A percentile compares a stretch with the other conserved stretches of the same genome.
These are phyloP conservation scores for Tuber microsphaerosporum DNA, from an alignment of 495 filamentous ascomycete genomes.

Conservation along the genomic window DNA sequence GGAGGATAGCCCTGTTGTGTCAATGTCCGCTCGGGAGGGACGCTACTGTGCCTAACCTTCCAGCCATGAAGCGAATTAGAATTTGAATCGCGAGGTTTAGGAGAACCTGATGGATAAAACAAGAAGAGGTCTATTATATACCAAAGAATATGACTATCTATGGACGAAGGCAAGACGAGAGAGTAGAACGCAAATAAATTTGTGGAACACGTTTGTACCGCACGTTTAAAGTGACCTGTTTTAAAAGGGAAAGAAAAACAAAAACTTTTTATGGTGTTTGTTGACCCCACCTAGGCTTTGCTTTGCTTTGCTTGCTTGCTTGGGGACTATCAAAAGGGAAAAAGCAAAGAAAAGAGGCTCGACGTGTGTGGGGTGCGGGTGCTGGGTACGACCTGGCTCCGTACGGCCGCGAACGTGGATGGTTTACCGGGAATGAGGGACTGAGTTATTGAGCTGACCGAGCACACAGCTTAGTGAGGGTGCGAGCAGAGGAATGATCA, in stretches of 20 bases:
- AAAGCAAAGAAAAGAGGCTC: slow-evolving; percentile 7
- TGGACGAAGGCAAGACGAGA: slow-evolving; percentile 18
- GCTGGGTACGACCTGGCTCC: slow-evolving; percentile 8
- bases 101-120: slow-evolving; percentile 17
- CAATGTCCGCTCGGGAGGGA: slow-evolving; percentile 13
- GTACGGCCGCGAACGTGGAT: neutral
- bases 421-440: slow-evolving; percentile 34
- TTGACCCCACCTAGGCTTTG: slow-evolving; percentile 22
- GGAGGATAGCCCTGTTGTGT: slow-evolving; percentile 18
- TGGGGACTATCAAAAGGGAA: slow-evolving; percentile 20
- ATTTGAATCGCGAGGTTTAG: slow-evolving; percentile 26
- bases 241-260: slow-evolving; percentile 15
- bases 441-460: slow-evolving; percentile 21
- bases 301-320: slow-evolving; percentile 24
- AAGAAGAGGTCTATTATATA: slow-evolving; percentile 38
- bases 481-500: slow-evolving; percentile 25
- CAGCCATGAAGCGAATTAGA: slow-evolving; percentile 35
- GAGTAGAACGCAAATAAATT: slow-evolving; percentile 21
- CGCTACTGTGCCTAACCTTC: slow-evolving; percentile 28
- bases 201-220: slow-evolving; percentile 33
- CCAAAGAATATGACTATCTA: slow-evolving; percentile 35
- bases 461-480: slow-evolving; percentile 25
- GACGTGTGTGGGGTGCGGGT: slow-evolving; percentile 34
- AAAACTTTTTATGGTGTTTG: slow-evolving; percentile 1
- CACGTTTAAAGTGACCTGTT: slow-evolving; percentile 35